Percentiles rank a stretch among this genome's conserved stretches.
phyloP scores from a whole-genome alignment of 179 eudicot genomes.

The Silene coronaria region DNA sequence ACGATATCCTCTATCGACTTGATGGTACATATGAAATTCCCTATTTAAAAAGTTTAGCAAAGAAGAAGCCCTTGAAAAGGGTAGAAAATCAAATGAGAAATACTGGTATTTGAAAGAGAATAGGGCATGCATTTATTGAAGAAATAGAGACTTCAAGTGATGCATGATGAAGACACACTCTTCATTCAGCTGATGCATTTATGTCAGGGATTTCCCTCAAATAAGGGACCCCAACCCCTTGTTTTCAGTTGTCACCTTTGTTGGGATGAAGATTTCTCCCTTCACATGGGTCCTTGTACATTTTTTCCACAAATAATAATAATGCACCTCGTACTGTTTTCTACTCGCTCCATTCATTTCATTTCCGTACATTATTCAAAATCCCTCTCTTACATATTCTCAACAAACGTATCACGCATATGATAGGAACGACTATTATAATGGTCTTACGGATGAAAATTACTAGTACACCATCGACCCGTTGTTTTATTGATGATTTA shows the following conservation, averaged over 20 bases:
- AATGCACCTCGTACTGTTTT: neutral
- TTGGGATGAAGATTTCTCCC: neutral
- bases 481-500: neutral
- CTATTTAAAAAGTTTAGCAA: too few species aligned
- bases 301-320: slow-evolving; percentile 20
- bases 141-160: neutral
- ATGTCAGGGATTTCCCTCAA: slow-evolving; percentile 19
- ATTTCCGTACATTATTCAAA: neutral
- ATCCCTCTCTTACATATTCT: neutral
- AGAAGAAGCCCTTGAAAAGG: too few species aligned
- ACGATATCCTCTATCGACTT: too few species aligned
- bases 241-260: neutral
- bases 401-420: too few species aligned
- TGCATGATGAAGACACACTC: slow-evolving; percentile 19
- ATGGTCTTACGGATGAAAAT: too few species aligned
- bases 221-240: neutral
- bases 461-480: neutral
- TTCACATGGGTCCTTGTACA: slow-evolving; percentile 29
- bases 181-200: slow-evolving; percentile 29
- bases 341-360: neutral
- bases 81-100: too few species aligned
- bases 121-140: too few species aligned
- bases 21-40: too few species aligned
- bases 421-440: too few species aligned
- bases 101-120: too few species aligned